Evolutionary conservation across 768 basidiomycete genomes (phyloP).

Genomic region (Podaxis sp.): DNA sequence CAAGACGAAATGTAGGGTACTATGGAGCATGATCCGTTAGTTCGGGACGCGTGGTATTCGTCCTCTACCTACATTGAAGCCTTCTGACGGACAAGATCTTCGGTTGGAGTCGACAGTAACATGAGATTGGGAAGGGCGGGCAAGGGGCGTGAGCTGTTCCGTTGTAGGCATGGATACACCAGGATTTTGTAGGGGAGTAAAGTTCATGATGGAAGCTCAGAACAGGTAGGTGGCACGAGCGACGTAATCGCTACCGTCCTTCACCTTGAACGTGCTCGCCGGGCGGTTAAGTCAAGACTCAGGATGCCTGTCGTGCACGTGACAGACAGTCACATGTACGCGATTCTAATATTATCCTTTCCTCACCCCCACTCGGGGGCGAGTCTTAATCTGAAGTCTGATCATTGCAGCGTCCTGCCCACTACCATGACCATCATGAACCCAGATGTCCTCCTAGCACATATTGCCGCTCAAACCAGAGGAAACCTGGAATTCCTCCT

Average conservation of each 20-base stretch:
- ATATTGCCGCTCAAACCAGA: constrained; percentile 55
- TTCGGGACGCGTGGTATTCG: neutral
- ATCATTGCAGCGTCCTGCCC: neutral
- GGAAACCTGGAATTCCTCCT: constrained; percentile 57
- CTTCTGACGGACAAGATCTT: constrained; percentile 40
- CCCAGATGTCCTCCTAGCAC: constrained; percentile 32
- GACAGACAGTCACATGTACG: neutral
- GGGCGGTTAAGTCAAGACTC: too few relatives aligned
- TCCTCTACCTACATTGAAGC: constrained; percentile 40
- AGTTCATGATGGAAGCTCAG: neutral
- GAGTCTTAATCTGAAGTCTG: neutral
- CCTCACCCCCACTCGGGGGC: neutral
- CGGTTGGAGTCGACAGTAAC: constrained; percentile 37
- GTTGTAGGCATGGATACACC: constrained; percentile 17
- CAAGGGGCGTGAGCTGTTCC: constrained; percentile 39
- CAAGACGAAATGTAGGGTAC: constrained; percentile 49
- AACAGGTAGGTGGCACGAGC: neutral
- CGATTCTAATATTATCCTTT: neutral
- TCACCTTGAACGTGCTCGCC: neutral
- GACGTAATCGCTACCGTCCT: neutral
- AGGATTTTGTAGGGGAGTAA: neutral
- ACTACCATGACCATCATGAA: constrained; percentile 1
- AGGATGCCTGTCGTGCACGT: neutral
- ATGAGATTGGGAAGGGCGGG: constrained; percentile 34
- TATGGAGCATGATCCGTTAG: constrained; percentile 20